Percentiles rank a stretch among this genome's conserved stretches.
Evolutionary conservation across 2,329 filamentous ascomycete genomes (phyloP).

Genomic region (Aspergillus tamarii): DNA sequence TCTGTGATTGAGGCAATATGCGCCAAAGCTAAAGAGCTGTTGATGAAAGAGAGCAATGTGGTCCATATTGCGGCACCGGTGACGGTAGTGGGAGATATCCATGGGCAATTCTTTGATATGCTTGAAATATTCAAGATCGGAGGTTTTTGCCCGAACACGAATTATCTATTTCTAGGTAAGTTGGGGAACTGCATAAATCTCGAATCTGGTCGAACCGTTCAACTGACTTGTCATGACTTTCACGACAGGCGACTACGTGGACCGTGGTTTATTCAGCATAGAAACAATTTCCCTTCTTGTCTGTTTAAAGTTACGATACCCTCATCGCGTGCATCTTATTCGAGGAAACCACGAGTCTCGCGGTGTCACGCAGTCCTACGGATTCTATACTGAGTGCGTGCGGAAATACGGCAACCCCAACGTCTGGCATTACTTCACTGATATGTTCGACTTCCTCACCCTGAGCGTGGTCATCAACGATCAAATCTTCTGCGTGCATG

Average conservation of each 20-base stretch:
- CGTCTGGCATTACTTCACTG: slow-evolving; percentile 99
- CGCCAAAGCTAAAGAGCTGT: slow-evolving; percentile 96
- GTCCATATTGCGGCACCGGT: slow-evolving; percentile 95
- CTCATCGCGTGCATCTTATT: slow-evolving; percentile 91
- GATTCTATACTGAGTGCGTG: slow-evolving; percentile 97
- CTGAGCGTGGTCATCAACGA: slow-evolving; percentile 97
- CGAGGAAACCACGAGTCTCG: slow-evolving; percentile 97
- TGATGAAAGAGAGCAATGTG: slow-evolving; percentile 99
- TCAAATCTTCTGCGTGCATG: slow-evolving; percentile 98
- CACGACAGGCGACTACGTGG: slow-evolving; percentile 87
- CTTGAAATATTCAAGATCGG: slow-evolving; percentile 99
- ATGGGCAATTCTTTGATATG: slow-evolving; percentile 98
- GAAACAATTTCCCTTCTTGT: slow-evolving; percentile 98
- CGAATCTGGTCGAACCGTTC: neutral
- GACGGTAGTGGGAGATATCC: slow-evolving; percentile 97
- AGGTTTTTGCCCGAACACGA: slow-evolving; percentile 95
- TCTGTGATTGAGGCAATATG: slow-evolving; percentile 99
- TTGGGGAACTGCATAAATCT: neutral
- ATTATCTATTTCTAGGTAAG: slow-evolving; percentile 92
- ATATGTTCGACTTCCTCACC: slow-evolving; percentile 99
- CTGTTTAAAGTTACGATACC: slow-evolving; percentile 95
- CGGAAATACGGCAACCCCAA: slow-evolving; percentile 98
- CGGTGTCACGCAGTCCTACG: slow-evolving; percentile 97
- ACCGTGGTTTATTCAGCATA: slow-evolving; percentile 97
- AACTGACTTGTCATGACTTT: neutral